A percentile compares a stretch with the other conserved stretches of the same genome.
These are phyloP conservation scores for Teratosphaeria epicoccoides DNA, from an alignment of 2,329 filamentous ascomycete species.

Conservation along the genomic window DNA sequence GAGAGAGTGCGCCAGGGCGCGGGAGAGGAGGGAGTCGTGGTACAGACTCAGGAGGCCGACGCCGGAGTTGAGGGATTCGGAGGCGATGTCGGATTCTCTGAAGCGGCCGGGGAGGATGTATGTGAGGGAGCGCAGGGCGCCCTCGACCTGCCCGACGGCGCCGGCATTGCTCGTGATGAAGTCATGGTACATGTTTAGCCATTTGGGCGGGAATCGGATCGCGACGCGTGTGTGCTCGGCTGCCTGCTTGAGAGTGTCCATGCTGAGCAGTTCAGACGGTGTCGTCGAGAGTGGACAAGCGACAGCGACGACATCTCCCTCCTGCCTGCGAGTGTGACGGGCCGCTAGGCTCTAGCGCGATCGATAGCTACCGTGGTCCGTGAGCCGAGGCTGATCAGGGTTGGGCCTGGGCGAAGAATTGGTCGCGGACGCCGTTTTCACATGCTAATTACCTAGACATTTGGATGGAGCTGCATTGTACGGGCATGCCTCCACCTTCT, in stretches of 20 bases:
- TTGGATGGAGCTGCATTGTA: no score
- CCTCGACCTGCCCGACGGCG: conserved; percentile 91
- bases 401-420: no score
- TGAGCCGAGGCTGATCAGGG: background rate
- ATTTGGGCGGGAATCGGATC: conserved; percentile 22
- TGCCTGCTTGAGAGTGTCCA: conserved; percentile 21
- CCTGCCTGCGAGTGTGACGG: no score
- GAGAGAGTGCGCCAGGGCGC: conserved; percentile 46
- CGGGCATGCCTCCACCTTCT: no score
- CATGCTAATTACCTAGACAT: background rate
- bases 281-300: background rate
- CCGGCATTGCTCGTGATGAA: conserved; percentile 93
- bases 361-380: no score
- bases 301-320: background rate
- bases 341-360: background rate
- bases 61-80: conserved; percentile 69
- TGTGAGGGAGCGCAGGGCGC: conserved; percentile 78
- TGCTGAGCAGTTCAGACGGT: conserved; percentile 4
- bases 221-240: conserved; percentile 20
- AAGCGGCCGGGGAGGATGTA: conserved; percentile 92
- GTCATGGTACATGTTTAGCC: conserved; percentile 57
- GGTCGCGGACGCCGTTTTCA: background rate
- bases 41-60: conserved; percentile 87
- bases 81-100: conserved; percentile 86
- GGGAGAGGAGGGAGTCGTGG: conserved; percentile 76